Evolutionary conservation across 805 yeast genomes (phyloP).

Genomic region (Kodamaea kakaduensis): DNA sequence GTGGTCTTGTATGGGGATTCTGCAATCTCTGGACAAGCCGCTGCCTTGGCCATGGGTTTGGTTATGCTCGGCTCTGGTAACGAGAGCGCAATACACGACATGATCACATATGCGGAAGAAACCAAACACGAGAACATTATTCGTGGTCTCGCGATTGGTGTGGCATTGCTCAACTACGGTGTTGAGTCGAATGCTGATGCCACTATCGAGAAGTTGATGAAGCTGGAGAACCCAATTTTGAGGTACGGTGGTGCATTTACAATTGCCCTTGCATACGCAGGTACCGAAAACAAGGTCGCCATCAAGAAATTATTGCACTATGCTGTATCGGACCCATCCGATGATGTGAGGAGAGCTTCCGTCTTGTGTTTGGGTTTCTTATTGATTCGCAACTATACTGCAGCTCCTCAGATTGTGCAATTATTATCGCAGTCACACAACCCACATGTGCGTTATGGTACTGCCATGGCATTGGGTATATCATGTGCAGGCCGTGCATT

Average conservation of each 20-base stretch:
- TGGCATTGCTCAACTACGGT: constrained; percentile 83
- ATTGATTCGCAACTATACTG: constrained; percentile 81
- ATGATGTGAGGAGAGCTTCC: constrained; percentile 95
- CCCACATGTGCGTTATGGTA: constrained; percentile 97
- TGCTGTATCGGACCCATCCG: constrained; percentile 95
- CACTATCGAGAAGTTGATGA: constrained; percentile 60
- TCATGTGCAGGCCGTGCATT: constrained; percentile 94
- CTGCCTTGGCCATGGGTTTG: constrained; percentile 93
- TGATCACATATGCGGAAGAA: constrained; percentile 88
- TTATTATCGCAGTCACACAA: constrained; percentile 90
- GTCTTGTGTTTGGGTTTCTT: constrained; percentile 90
- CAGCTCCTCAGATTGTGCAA: constrained; percentile 94
- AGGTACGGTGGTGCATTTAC: constrained; percentile 97
- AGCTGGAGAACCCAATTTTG: constrained; percentile 74
- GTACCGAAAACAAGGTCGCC: constrained; percentile 88
- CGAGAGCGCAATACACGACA: constrained; percentile 63
- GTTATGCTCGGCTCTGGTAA: constrained; percentile 91
- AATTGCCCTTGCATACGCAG: constrained; percentile 92
- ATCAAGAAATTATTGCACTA: constrained; percentile 81
- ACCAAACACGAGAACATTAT: constrained; percentile 94
- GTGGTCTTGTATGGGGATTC: constrained; percentile 84
- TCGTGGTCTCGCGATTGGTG: constrained; percentile 87
- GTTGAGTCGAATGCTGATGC: constrained; percentile 76
- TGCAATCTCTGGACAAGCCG: constrained; percentile 93
- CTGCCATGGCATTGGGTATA: constrained; percentile 95